Percentiles rank a stretch among this genome's conserved stretches.
phyloP scores from a whole-genome alignment of 2,329 filamentous ascomycete species.

The Diaporthe velutina region DNA sequence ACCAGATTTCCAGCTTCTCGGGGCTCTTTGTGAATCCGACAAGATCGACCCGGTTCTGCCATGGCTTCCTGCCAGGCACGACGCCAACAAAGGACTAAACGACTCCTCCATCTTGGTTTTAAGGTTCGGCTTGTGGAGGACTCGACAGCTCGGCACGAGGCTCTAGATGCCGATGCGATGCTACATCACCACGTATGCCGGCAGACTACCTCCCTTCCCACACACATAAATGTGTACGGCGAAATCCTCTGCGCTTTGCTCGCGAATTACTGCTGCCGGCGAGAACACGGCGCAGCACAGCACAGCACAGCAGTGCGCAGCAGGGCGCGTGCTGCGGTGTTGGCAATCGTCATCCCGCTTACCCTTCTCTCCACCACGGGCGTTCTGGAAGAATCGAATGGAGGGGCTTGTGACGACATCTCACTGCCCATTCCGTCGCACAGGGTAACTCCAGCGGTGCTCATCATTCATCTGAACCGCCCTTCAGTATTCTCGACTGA shows the following conservation, averaged over 20 bases:
- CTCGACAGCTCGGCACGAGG: conserved; percentile 24
- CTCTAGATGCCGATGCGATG: conserved; percentile 25
- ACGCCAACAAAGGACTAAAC: background rate
- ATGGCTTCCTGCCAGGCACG: background rate
- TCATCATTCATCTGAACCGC: conserved; percentile 26
- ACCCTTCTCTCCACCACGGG: conserved; percentile 13
- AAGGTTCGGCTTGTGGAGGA: conserved; percentile 12
- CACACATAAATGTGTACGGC: background rate
- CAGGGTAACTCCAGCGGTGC: conserved; percentile 23
- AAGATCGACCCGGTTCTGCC: background rate
- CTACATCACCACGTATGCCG: conserved; percentile 17
- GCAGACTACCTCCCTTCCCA: background rate
- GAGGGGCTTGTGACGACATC: conserved; percentile 35
- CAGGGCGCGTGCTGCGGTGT: conserved; percentile 4
- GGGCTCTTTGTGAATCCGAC: background rate
- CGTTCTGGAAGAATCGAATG: conserved; percentile 35
- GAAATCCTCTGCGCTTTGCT: conserved; percentile 14
- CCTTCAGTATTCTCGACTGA: background rate
- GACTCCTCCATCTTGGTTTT: background rate
- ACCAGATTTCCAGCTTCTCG: background rate
- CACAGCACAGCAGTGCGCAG: background rate
- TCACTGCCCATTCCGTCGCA: conserved; percentile 33
- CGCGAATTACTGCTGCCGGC: background rate
- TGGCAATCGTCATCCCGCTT: conserved; percentile 34
- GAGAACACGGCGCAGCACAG: conserved; percentile 5